A percentile compares a stretch with the other conserved stretches of the same genome.
phyloP scores from a whole-genome alignment of 2,329 filamentous ascomycete genomes.

The Microcyclospora pomicola region DNA sequence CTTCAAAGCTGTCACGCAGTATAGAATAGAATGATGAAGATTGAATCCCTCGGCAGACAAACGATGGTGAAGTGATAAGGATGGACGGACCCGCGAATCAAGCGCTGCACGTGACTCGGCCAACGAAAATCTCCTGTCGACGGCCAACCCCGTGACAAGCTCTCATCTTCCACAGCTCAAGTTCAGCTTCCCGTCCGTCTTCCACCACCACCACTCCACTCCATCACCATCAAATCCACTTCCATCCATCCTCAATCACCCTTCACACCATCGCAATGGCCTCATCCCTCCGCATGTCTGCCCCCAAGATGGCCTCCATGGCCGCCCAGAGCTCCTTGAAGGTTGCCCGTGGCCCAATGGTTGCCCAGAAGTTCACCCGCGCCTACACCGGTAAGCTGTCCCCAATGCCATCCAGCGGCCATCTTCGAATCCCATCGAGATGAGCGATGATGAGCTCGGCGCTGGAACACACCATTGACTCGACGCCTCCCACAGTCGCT shows the following conservation, averaged over 20 bases:
- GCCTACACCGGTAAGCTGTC: slow-evolving; percentile 55
- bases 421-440: slow-evolving; percentile 2
- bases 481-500: slow-evolving; percentile 13
- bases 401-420: slow-evolving; percentile 2
- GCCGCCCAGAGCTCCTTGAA: slow-evolving; percentile 55
- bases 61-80: no score
- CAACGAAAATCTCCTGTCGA: no score
- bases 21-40: no score
- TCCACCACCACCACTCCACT: no score
- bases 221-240: no score
- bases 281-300: slow-evolving; percentile 56
- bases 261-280: slow-evolving; percentile 56
- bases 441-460: neutral
- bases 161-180: no score
- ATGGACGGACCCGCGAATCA: no score
- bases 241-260: slow-evolving; percentile 11
- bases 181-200: no score
- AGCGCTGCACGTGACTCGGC: no score
- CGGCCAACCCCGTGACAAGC: no score
- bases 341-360: slow-evolving; percentile 57
- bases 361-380: slow-evolving; percentile 50
- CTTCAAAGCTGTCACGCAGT: no score
- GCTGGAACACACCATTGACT: slow-evolving; percentile 1
- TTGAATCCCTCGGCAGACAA: no score
- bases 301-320: slow-evolving; percentile 59